Base-by-base conservation (phyloP, 140 eudicot species). In the Senecio squalidus region DNA sequence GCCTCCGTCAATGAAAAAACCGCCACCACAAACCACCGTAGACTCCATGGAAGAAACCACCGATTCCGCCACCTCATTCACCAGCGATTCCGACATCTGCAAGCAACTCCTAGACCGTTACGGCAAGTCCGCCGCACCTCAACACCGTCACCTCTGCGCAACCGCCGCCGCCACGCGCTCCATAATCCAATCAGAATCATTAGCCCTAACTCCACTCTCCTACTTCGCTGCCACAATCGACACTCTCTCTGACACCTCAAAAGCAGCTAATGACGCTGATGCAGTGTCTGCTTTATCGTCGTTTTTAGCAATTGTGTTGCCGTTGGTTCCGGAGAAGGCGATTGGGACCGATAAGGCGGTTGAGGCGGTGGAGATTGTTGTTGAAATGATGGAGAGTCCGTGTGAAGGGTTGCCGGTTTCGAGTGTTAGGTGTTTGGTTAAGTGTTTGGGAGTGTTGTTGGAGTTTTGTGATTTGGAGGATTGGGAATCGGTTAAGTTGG, bases 101-200 rank as follows among this genome's bases (percentile, higher is more conserved):
- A 62, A 80, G n/a, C 96, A 92, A 33, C 93, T 92, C 43, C 77
- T 92, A 33, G 50, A 60, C 69, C 98, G 96, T 9, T 92, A 92
- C 80, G 71, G 80, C 52, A 80, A 79, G 18, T 92, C 98, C 75
- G 57, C 93, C 58, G 92, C 98, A 51, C 74, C 82, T 1, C 98
- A 87, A 54, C 98, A 92, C 85, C 87, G 93, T 71, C 98, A 92
- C 76, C 95, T 92, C 58, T 62, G 80, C 81, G 96, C 98, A 62
- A 80, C 95, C 54, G 89, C 96, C 34, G 92, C 96, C 58, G 96
- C 98, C 62, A 75, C 90, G 31, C 91, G 91, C 56, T 84, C 98
- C 60, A 70, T 87, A 57, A 76, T 92, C 28, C 79, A 63, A 30
- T 70, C 90, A 10, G 79, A 80, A 25, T 80, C 89, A 2, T 78